A percentile compares a stretch with the other conserved stretches of the same genome.
Conservation (phyloP, 495 filamentous ascomycete genomes). For the Hypoxylon cercidicola region DNA sequence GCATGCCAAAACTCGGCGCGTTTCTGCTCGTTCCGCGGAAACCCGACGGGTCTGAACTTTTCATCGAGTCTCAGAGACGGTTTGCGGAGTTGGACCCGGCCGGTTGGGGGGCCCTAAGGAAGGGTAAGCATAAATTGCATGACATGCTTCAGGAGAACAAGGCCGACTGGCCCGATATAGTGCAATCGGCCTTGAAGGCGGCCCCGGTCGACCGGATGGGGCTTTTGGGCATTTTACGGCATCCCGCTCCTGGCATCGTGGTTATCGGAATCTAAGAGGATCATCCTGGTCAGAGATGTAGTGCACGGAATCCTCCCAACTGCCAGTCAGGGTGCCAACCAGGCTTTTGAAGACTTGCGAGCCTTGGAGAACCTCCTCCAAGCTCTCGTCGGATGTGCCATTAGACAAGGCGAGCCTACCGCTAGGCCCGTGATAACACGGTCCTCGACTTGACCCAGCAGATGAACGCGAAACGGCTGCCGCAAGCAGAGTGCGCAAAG, state of each 20-base stretch:
- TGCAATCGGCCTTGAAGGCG: conserved; percentile 28
- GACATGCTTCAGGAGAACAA: conserved; percentile 37
- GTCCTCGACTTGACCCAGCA: conserved; percentile 36
- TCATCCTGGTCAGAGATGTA: conserved; percentile 55
- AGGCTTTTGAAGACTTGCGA: conserved; percentile 49
- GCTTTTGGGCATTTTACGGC: conserved; percentile 33
- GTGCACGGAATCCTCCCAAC: conserved; percentile 57
- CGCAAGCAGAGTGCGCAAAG: too few relatives aligned
- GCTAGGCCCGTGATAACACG: conserved; percentile 31
- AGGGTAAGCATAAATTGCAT: conserved; percentile 38
- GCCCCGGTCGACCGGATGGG: conserved; percentile 17
- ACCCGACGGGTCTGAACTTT: conserved; percentile 55
- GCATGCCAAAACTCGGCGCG: conserved; percentile 54
- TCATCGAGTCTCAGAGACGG: conserved; percentile 55
- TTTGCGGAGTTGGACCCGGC: conserved; percentile 24
- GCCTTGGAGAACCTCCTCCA: conserved; percentile 37
- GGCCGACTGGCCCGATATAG: conserved; percentile 34
- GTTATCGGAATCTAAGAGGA: conserved; percentile 42
- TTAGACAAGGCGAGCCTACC: conserved; percentile 26
- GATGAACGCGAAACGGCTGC: conserved; percentile 33
- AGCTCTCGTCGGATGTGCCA: conserved; percentile 17
- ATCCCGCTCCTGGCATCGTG: conserved; percentile 42
- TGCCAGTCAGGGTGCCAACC: conserved; percentile 46
- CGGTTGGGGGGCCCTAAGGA: conserved; percentile 35
- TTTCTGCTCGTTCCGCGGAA: conserved; percentile 61